Conservation (phyloP, 1,284 basidiomycete genomes). For the Apiotrichum akiyoshidainum region DNA sequence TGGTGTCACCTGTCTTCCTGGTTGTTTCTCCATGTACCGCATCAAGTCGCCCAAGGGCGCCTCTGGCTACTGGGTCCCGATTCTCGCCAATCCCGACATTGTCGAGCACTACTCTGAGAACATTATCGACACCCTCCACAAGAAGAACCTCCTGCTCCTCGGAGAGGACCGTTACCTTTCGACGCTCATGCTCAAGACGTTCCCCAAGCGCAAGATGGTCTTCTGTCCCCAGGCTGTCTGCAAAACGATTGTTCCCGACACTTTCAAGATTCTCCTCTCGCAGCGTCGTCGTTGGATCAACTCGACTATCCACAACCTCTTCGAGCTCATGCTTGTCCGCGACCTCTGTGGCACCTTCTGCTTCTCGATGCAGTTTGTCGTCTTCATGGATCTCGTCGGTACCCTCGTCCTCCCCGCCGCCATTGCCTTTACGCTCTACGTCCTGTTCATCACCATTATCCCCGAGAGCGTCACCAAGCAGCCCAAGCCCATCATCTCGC, state of each 20-base stretch:
- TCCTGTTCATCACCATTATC: conserved; percentile 80
- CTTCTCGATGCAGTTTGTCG: conserved; percentile 96
- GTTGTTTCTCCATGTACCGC: conserved; percentile 99
- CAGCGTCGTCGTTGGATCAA: conserved; percentile 99
- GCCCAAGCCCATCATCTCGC: conserved; percentile 77
- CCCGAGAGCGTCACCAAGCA: conserved; percentile 62
- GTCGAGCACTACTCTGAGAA: conserved; percentile 98
- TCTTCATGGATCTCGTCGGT: conserved; percentile 95
- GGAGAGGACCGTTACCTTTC: conserved; percentile 99
- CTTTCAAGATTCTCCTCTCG: conserved; percentile 87
- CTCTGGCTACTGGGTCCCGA: conserved; percentile 92
- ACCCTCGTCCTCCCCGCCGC: conserved; percentile 96
- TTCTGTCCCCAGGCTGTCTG: conserved; percentile 98
- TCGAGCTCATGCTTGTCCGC: conserved; percentile 87
- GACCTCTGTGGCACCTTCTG: conserved; percentile 95
- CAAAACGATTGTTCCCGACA: conserved; percentile 96
- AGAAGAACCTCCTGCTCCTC: conserved; percentile 95
- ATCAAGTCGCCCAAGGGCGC: conserved; percentile 95
- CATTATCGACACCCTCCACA: conserved; percentile 95
- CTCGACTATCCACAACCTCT: conserved; percentile 96
- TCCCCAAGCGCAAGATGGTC: conserved; percentile 98
- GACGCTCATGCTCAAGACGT: conserved; percentile 93
- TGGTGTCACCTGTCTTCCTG: conserved; percentile 97
- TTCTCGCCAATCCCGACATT: conserved; percentile 95
- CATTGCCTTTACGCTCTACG: conserved; percentile 91